Conservation (phyloP, 1,284 basidiomycete species). For the Fistulina hepatica region DNA sequence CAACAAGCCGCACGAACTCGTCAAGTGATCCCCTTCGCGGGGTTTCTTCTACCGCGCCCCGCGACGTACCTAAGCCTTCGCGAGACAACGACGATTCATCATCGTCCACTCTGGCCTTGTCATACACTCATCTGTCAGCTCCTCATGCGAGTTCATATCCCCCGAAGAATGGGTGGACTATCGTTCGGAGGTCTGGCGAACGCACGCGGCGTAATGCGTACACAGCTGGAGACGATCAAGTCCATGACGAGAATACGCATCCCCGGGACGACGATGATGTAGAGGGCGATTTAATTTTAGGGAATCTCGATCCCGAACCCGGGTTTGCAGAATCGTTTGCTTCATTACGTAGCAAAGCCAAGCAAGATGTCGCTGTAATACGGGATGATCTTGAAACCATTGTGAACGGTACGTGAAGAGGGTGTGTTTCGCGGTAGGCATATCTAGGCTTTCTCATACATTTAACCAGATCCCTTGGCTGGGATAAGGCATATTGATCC, state of each 20-base stretch:
- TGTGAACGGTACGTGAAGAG: conserved; percentile 46
- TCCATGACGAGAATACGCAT: conserved; percentile 25
- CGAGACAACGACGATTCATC: conserved; percentile 31
- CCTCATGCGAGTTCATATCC: conserved; percentile 73
- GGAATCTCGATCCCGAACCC: conserved; percentile 55
- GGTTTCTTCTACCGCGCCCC: conserved; percentile 26
- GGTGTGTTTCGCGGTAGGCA: neutral
- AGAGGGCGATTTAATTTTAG: conserved; percentile 65
- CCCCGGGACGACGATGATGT: conserved; percentile 38
- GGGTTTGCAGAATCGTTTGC: conserved; percentile 24
- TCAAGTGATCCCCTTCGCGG: conserved; percentile 30
- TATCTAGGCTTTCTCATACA: neutral
- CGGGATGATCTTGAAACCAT: conserved; percentile 63
- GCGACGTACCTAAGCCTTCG: conserved; percentile 41
- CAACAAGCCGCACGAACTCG: too few species aligned
- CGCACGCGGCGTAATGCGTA: conserved; percentile 13
- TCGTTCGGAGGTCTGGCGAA: conserved; percentile 44
- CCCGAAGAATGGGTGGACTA: conserved; percentile 63
- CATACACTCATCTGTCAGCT: conserved; percentile 70
- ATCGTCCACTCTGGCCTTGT: conserved; percentile 62
- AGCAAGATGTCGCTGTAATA: conserved; percentile 39
- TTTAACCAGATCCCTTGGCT: conserved; percentile 36
- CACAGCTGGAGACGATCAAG: conserved; percentile 20
- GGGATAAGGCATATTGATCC: conserved; percentile 39
- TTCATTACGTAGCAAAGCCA: conserved; percentile 29